phyloP scores from a whole-genome alignment of 108 stramenopile genomes.

The Aureococcus anophagefferens region DNA sequence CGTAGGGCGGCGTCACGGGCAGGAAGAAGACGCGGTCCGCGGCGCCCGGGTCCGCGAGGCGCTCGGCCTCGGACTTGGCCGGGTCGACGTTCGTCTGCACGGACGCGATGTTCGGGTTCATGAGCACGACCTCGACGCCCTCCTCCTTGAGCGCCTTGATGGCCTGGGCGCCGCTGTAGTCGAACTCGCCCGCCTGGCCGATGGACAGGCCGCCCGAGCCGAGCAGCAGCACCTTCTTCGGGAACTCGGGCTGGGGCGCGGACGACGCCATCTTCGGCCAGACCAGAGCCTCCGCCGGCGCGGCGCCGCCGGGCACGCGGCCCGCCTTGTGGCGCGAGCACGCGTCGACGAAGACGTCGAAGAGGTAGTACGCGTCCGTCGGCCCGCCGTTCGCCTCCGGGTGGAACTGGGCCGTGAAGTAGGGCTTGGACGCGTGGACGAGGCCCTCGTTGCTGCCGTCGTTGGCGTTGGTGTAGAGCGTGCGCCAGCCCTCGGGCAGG shows the following conservation, averaged over 20 bases:
- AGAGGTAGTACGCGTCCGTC: slow-evolving; percentile 96
- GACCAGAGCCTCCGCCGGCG: neutral
- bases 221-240: slow-evolving; percentile 92
- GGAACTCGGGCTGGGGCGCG: slow-evolving; percentile 10
- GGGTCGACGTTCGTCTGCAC: slow-evolving; percentile 95
- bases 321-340: slow-evolving; percentile 14
- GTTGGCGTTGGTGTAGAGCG: slow-evolving; percentile 94
- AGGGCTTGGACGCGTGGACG: slow-evolving; percentile 81
- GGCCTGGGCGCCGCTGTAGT: slow-evolving; percentile 95
- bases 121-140: slow-evolving; percentile 89
- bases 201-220: slow-evolving; percentile 94
- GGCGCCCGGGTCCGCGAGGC: slow-evolving; percentile 20
- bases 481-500: slow-evolving; percentile 68
- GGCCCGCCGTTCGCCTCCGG: slow-evolving; percentile 91
- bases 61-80: slow-evolving; percentile 49
- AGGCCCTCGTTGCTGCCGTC: slow-evolving; percentile 96
- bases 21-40: slow-evolving; percentile 94
- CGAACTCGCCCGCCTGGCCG: slow-evolving; percentile 98
- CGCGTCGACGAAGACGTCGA: slow-evolving; percentile 70
- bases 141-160: slow-evolving; percentile 98
- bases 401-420: slow-evolving; percentile 97
- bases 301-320: slow-evolving; percentile 50
- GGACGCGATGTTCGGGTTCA: slow-evolving; percentile 99
- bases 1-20: slow-evolving; percentile 87
- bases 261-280: neutral